These are phyloP conservation scores for Diddensiella caesifluorescens DNA, from an alignment of 805 yeast species.

Conservation along the genomic window DNA sequence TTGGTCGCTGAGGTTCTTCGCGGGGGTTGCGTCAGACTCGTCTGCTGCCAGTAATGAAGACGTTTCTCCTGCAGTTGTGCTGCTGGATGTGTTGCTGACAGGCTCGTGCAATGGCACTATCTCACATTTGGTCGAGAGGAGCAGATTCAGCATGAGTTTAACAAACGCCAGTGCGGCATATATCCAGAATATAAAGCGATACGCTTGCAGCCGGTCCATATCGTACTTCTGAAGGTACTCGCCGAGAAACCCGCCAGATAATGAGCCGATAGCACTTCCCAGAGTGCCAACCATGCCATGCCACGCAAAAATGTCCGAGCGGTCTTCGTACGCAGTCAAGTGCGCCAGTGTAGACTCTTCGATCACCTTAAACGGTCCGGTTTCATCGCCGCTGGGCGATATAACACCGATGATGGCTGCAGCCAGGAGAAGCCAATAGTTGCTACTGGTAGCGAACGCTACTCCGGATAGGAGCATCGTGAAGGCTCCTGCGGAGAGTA, in stretches of 20 bases:
- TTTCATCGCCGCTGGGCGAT: slow-evolving; percentile 85
- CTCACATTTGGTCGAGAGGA: slow-evolving; percentile 45
- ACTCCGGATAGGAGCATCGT: slow-evolving; percentile 67
- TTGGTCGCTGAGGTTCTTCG: not conserved
- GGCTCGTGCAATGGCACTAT: slow-evolving; percentile 4
- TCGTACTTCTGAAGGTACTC: slow-evolving; percentile 39
- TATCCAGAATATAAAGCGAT: slow-evolving; percentile 50
- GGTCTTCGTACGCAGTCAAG: slow-evolving; percentile 41
- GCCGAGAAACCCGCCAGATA: slow-evolving; percentile 55
- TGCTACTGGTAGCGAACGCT: slow-evolving; percentile 52
- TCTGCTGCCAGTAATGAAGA: not conserved
- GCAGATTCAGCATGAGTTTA: slow-evolving; percentile 41
- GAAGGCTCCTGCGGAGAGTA: slow-evolving; percentile 57
- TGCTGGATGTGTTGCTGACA: not conserved
- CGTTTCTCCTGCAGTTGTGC: not conserved
- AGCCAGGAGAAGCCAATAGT: slow-evolving; percentile 48
- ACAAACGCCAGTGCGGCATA: slow-evolving; percentile 51
- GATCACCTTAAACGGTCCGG: slow-evolving; percentile 83
- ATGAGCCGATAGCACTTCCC: slow-evolving; percentile 72
- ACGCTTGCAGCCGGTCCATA: slow-evolving; percentile 39
- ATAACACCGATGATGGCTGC: slow-evolving; percentile 84
- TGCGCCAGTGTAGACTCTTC: slow-evolving; percentile 83
- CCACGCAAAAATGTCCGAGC: slow-evolving; percentile 72
- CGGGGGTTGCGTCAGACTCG: not conserved
- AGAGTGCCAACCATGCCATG: slow-evolving; percentile 63